A percentile compares a stretch with the other conserved stretches of the same genome.
Evolutionary conservation across 2,329 filamentous ascomycete genomes (phyloP).

Genomic region (Ophidiomyces ophidiicola): DNA sequence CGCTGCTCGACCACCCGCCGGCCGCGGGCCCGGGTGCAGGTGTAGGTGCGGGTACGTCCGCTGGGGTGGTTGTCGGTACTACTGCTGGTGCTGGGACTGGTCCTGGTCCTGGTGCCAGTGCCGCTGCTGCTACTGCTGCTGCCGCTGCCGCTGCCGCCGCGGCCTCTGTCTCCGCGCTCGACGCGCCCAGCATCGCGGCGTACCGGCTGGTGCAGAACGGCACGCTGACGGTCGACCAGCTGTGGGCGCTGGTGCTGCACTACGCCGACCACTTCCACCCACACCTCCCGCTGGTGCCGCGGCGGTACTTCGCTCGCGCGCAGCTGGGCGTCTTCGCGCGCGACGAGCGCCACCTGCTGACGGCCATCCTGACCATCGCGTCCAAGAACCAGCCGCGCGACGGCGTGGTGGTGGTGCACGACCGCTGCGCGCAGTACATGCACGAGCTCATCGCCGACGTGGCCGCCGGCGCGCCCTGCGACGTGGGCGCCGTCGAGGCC

Average conservation of each 20-base stretch:
- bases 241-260: constrained; percentile 43
- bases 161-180: constrained; percentile 18
- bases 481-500: constrained; percentile 59
- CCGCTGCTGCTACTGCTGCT: too few relatives aligned
- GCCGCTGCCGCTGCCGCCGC: not conserved
- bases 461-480: constrained; percentile 53
- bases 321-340: constrained; percentile 45
- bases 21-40: too few relatives aligned
- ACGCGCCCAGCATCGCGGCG: constrained; percentile 23
- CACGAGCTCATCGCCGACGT: constrained; percentile 55
- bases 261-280: constrained; percentile 57
- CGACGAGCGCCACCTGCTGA: constrained; percentile 55
- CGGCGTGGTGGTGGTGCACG: too few relatives aligned
- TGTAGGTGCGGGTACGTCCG: too few relatives aligned
- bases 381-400: too few relatives aligned
- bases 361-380: constrained; percentile 57
- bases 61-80: too few relatives aligned
- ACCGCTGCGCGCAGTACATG: constrained; percentile 57
- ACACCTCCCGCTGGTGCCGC: constrained; percentile 56
- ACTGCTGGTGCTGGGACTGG: too few relatives aligned
- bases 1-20: too few relatives aligned
- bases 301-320: constrained; percentile 44
- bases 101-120: too few relatives aligned
- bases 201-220: constrained; percentile 35
- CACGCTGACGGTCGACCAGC: constrained; percentile 38